Percentiles rank a stretch among this genome's conserved stretches.
These are phyloP conservation scores for Tuber microsphaerosporum DNA, from an alignment of 495 filamentous ascomycete genomes.

Conservation along the genomic window DNA sequence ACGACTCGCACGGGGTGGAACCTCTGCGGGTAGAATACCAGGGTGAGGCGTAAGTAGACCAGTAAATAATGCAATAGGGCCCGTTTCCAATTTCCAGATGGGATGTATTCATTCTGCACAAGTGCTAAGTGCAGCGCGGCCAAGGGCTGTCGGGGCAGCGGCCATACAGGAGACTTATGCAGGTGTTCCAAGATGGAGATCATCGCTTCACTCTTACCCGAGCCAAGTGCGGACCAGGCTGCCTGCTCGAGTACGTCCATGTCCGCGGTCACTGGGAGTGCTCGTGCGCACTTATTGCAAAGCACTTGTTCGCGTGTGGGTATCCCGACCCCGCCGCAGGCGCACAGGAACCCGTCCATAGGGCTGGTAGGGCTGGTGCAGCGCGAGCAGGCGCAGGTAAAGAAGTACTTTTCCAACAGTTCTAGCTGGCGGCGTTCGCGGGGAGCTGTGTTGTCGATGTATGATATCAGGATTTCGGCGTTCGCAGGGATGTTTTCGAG, in stretches of 20 bases:
- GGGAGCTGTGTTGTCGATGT: constrained; percentile 57
- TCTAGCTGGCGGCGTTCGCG: constrained; percentile 47
- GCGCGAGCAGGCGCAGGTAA: constrained; percentile 56
- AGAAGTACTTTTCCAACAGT: constrained; percentile 57
- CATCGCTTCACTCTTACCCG: neutral
- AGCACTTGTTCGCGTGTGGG: neutral
- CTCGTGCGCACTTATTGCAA: constrained; percentile 15
- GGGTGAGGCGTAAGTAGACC: constrained; percentile 24
- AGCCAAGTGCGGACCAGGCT: constrained; percentile 12
- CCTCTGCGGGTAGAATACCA: constrained; percentile 30
- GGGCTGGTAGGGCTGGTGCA: constrained; percentile 44
- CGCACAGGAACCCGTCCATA: constrained; percentile 21
- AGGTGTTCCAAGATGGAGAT: constrained; percentile 16
- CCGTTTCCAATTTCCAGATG: constrained; percentile 13
- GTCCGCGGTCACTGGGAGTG: neutral
- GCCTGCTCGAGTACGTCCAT: constrained; percentile 12
- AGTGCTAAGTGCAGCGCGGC: constrained; percentile 26
- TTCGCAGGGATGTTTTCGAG: constrained; percentile 46
- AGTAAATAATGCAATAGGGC: constrained; percentile 30
- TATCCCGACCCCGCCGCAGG: constrained; percentile 1
- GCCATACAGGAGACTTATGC: constrained; percentile 16
- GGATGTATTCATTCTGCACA: constrained; percentile 24
- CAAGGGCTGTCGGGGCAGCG: constrained; percentile 28
- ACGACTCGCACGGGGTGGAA: constrained; percentile 32
- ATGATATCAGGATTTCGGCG: constrained; percentile 62